Evolutionary conservation across 768 basidiomycete genomes (phyloP).

Genomic region (Termitomyces bulborhizus): DNA sequence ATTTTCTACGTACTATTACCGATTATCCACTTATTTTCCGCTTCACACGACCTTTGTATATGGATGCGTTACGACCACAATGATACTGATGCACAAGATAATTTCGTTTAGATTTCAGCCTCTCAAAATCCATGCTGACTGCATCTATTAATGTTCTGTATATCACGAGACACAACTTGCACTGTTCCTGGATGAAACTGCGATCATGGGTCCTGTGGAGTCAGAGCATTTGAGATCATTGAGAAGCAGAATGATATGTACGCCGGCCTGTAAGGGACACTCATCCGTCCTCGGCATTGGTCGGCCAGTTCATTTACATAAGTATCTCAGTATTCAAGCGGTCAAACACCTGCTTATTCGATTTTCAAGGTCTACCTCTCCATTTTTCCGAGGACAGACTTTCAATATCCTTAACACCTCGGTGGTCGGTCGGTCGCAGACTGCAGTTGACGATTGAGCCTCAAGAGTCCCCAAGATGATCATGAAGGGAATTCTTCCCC

Average conservation of each 20-base stretch:
- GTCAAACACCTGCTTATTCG: background rate
- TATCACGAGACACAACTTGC: background rate
- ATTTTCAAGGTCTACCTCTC: background rate
- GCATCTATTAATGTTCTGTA: background rate
- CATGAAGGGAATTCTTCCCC: slow-evolving; percentile 8
- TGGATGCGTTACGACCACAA: slow-evolving; percentile 13
- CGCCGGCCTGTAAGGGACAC: background rate
- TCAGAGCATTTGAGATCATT: background rate
- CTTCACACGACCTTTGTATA: slow-evolving; percentile 11
- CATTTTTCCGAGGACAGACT: background rate
- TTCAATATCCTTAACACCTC: background rate
- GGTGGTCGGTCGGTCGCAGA: background rate
- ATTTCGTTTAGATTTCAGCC: slow-evolving; percentile 10
- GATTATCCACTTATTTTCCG: slow-evolving; percentile 4
- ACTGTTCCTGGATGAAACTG: background rate
- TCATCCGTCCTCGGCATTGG: too few relatives aligned
- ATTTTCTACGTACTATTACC: slow-evolving; percentile 8
- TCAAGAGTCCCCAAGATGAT: background rate
- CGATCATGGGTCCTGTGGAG: background rate
- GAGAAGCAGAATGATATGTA: background rate
- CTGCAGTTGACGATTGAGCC: slow-evolving; percentile 5
- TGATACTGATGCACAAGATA: slow-evolving; percentile 11
- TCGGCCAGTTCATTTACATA: too few relatives aligned
- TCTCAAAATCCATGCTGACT: background rate
- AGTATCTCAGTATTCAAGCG: too few relatives aligned